phyloP scores from a whole-genome alignment of 495 filamentous ascomycete species.

The Penicillium pancosmium region DNA sequence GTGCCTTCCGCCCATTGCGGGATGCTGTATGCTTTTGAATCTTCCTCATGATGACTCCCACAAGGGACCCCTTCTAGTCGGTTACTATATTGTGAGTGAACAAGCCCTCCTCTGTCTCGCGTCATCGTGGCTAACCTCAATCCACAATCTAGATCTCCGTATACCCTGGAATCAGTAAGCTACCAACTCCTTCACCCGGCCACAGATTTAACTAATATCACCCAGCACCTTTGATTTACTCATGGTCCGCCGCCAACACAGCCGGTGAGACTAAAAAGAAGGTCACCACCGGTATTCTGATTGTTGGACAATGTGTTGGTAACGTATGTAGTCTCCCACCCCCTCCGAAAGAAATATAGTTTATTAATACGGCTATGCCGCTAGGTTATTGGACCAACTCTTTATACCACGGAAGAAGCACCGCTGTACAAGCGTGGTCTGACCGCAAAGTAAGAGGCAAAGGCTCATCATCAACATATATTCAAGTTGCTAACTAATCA shows the following conservation, averaged over 20 bases:
- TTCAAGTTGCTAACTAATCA: not conserved
- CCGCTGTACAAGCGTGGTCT: slow-evolving; percentile 58
- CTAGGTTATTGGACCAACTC: slow-evolving; percentile 58
- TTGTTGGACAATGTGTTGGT: slow-evolving; percentile 60
- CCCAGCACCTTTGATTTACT: slow-evolving; percentile 61
- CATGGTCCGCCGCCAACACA: slow-evolving; percentile 64
- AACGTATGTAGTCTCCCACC: slow-evolving; percentile 45
- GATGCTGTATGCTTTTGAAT: slow-evolving; percentile 56
- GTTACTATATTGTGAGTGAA: slow-evolving; percentile 56
- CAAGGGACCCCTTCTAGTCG: slow-evolving; percentile 54
- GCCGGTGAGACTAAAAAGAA: slow-evolving; percentile 68
- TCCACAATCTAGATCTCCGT: slow-evolving; percentile 50
- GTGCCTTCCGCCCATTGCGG: slow-evolving; percentile 58
- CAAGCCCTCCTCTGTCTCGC: slow-evolving; percentile 12
- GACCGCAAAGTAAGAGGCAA: slow-evolving; percentile 45
- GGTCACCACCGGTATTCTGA: slow-evolving; percentile 57
- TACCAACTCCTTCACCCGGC: too few species aligned
- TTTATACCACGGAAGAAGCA: slow-evolving; percentile 58
- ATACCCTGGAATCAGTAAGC: slow-evolving; percentile 56
- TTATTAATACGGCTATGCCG: not conserved
- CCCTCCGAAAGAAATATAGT: not conserved
- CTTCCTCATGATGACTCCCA: slow-evolving; percentile 48
- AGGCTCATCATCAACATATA: not conserved
- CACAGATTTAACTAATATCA: slow-evolving; percentile 38
- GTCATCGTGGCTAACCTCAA: not conserved